Evolutionary conservation across 371 early-diverging fungal species (phyloP).

Genomic region (Cokeromyces recurvatus): DNA sequence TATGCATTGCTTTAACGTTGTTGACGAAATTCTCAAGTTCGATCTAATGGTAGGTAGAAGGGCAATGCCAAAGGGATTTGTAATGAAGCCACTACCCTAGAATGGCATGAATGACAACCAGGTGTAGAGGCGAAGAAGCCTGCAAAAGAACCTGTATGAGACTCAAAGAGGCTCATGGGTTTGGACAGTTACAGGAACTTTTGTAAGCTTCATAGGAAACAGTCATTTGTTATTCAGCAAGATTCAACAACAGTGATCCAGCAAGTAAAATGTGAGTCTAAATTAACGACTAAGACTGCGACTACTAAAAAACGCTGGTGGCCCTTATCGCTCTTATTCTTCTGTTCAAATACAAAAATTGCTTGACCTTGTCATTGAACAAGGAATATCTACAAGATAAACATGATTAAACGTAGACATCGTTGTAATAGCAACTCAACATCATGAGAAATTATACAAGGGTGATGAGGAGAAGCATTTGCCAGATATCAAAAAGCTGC

Average conservation of each 20-base stretch:
- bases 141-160: slow-evolving; percentile 2
- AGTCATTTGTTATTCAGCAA: no score
- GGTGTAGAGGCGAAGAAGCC: not conserved
- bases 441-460: slow-evolving; percentile 8
- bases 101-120: slow-evolving; percentile 15
- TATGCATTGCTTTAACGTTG: slow-evolving; percentile 18
- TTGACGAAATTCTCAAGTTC: slow-evolving; percentile 5
- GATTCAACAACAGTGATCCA: slow-evolving; percentile 1
- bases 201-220: no score
- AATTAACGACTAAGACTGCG: not conserved
- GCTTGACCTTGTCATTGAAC: slow-evolving; percentile 11
- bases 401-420: slow-evolving; percentile 7
- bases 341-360: slow-evolving; percentile 12
- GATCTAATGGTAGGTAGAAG: slow-evolving; percentile 4
- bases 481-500: not conserved
- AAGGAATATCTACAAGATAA: slow-evolving; percentile 9
- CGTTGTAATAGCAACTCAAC: slow-evolving; percentile 4
- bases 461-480: slow-evolving; percentile 8
- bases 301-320: not conserved
- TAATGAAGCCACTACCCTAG: slow-evolving; percentile 3
- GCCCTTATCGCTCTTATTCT: slow-evolving; percentile 5
- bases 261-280: not conserved
- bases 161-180: slow-evolving; percentile 8
- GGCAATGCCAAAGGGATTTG: not conserved
- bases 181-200: slow-evolving; percentile 1